Base-by-base conservation (phyloP, 2,329 filamentous ascomycete species). In the Curvularia sp. region DNA sequence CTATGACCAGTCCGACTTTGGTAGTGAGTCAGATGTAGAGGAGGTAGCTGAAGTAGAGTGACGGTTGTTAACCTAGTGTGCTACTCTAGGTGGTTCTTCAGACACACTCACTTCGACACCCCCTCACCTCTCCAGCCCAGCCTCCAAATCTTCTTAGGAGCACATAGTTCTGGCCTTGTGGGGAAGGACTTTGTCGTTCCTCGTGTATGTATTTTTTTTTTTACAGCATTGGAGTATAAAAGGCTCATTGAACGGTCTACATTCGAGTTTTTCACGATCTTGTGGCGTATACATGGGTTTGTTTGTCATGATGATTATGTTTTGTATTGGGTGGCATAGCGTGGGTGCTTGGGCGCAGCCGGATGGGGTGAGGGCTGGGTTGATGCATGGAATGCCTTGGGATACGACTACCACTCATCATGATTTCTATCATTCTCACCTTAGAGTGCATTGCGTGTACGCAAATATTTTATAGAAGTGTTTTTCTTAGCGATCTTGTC, bases 1-100 rank as follows among this genome's bases (percentile, higher is more conserved):
- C 5, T 74, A 72, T 46, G 74, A 76, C 38, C 68, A 73, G n/a
- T 76, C 74, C 4, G 74, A 77, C 55, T 76, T 75, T 65, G 73
- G 68, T 8, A 75, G 70, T 69, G 74, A 77, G 63, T 77, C 75
- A 48, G 74, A 76, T 56, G 65, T 71, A 18, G 67, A 64, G 24
- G 69, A 75, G 18, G 57, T 69, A 8, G 62, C 66, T 62, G 70
- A 69, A 5, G 59, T 66, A 41, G 61, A 56, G 53, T 43, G 10
- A 39, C 58, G 41, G 58, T 55, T 47, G n/a, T 56, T 56, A n/a
- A 55, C 39, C 31, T 7, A 6, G 26, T 18, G 18, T 43, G 18
- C 35, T 30, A 20, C 15, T 31, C 31, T 33, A 44, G 50, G 47
- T 43, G 20, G 28, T 30, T 33, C 43, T 33, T 30, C 49, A 42